Conservation (phyloP, 169 alveolate species). For the Plasmodium billcollinsi region DNA sequence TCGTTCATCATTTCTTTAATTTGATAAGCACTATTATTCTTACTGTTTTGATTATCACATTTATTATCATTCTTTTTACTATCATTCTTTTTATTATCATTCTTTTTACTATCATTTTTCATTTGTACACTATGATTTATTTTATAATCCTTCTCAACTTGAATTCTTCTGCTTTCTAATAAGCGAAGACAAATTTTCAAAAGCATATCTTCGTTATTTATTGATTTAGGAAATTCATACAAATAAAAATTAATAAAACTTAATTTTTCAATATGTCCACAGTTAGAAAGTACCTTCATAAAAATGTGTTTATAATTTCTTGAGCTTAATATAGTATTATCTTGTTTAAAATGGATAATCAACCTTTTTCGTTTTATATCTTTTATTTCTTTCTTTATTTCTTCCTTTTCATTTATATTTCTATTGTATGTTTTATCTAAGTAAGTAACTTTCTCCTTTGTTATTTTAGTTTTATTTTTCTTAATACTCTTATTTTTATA, state of each 20-base stretch:
- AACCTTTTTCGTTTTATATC: neutral
- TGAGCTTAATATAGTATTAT: conserved; percentile 3
- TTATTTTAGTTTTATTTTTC: neutral
- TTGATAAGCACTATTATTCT: too few species aligned
- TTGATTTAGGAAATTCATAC: neutral
- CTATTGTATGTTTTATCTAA: neutral
- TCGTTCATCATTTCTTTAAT: too few species aligned
- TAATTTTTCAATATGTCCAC: conserved; percentile 31
- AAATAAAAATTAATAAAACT: conserved; percentile 24
- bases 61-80: too few species aligned
- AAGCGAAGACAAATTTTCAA: conserved; percentile 13
- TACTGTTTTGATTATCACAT: too few species aligned
- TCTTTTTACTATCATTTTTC: too few species aligned
- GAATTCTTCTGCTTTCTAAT: neutral
- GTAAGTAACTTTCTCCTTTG: neutral
- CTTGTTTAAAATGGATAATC: conserved; percentile 24
- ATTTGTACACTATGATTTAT: neutral
- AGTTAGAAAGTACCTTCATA: neutral
- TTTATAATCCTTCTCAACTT: conserved; percentile 10
- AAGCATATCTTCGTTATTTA: neutral
- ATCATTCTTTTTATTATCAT: too few species aligned
- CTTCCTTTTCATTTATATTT: neutral
- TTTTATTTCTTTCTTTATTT: neutral
- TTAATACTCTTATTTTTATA: neutral
- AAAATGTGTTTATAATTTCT: neutral